Base-by-base conservation (phyloP, 345 rosid genomes). In the Kandelia obovata region DNA sequence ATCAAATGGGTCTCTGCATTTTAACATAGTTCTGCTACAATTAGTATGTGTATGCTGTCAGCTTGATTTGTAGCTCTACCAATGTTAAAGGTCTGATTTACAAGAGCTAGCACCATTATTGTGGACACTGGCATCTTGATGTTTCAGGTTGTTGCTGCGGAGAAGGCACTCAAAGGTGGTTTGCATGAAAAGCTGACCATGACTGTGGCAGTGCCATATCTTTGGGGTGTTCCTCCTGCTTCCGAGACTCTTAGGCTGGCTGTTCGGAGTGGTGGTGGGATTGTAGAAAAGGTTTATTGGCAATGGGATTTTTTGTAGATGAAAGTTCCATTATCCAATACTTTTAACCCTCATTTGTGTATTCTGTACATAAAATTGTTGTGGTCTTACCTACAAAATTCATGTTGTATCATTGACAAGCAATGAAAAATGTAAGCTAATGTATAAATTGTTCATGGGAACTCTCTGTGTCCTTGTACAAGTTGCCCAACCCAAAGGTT, bases 151-250 rank as follows among this genome's bases (percentile, higher is more conserved):
- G 96, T 94, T 64, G 84, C 83, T 37, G 87, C 97, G 0, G 90
- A 89, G 83, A 91, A 83, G 82, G 97, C 89, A 62, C 80, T 69
- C 74, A 91, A 85, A 74, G 87, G 92, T 0, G 92, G 96, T 61
- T 78, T 94, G 82, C 92, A 91, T 37, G 98, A 94, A 81, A 91
- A 91, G 83, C 82, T 94, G 63, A 91, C 82, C 6, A 94, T 88
- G 97, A 86, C 86, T 0, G 97, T 94, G 17, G 96, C 98, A 0
- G 97, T 94, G 69, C 97, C 97, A 17, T 88, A 88, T 73, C 95
- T 94, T 0, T 94, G 98, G 97, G 98, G 98, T 0, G 96, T 91
- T 62, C 98, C 98, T 64, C 96, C 97, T 7, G 97, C 93, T 64
- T 88, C 97, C 1, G 97, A 92, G 69, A 89, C 90, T 51, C 99